A percentile compares a stretch with the other conserved stretches of the same genome.
Evolutionary conservation across 768 basidiomycete species (phyloP).

Genomic region (Melanogaster broomeanus): DNA sequence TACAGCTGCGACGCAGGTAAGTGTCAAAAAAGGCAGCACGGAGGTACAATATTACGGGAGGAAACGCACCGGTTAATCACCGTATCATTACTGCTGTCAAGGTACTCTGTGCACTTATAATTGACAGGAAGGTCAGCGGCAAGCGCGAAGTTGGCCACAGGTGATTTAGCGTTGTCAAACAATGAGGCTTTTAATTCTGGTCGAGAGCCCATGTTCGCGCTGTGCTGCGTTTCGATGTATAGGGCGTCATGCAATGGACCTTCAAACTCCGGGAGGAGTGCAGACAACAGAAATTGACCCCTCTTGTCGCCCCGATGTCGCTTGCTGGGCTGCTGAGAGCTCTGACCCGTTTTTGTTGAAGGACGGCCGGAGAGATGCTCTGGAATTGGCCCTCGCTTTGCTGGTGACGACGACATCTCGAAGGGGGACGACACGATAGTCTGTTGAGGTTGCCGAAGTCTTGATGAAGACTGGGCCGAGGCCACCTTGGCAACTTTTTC

Average conservation of each 20-base stretch:
- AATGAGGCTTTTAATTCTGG: slow-evolving; percentile 29
- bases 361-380: not conserved
- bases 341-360: slow-evolving; percentile 1
- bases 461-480: not conserved
- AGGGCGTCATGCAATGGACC: slow-evolving; percentile 40
- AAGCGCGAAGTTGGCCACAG: slow-evolving; percentile 44
- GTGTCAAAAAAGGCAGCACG: not conserved
- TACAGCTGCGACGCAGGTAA: slow-evolving; percentile 15
- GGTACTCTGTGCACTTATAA: slow-evolving; percentile 14
- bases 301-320: slow-evolving; percentile 5
- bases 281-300: not conserved
- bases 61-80: slow-evolving; percentile 24
- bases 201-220: slow-evolving; percentile 7
- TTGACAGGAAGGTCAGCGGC: slow-evolving; percentile 12
- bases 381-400: slow-evolving; percentile 8
- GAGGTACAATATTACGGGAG: too few species aligned
- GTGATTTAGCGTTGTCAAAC: slow-evolving; percentile 52
- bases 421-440: slow-evolving; percentile 18
- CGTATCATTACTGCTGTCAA: slow-evolving; percentile 11
- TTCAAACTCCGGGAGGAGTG: slow-evolving; percentile 13
- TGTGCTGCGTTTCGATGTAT: slow-evolving; percentile 32
- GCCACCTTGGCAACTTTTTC: slow-evolving; percentile 15
- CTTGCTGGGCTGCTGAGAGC: not conserved
- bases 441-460: slow-evolving; percentile 13
- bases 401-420: slow-evolving; percentile 28